Percentiles rank a stretch among this genome's conserved stretches.
Evolutionary conservation across 192 early-diverging fungal species (phyloP).

Genomic region (Coemansia sp.): DNA sequence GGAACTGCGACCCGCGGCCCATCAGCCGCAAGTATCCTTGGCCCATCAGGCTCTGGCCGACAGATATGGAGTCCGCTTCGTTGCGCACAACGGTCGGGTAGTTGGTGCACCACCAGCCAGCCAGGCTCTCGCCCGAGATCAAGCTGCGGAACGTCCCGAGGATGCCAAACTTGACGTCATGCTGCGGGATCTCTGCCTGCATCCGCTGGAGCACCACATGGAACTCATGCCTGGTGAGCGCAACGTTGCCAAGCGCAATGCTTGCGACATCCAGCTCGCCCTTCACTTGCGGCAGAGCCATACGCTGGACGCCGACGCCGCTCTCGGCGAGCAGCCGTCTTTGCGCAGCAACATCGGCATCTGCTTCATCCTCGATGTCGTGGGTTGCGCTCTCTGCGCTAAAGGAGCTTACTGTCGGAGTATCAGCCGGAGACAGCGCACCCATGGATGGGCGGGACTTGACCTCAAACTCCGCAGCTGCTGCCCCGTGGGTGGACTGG

Average conservation of each 20-base stretch:
- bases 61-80: constrained; percentile 61
- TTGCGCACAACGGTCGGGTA: constrained; percentile 58
- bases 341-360: constrained; percentile 31
- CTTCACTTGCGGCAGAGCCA: constrained; percentile 20
- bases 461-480: constrained; percentile 35
- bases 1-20: constrained; percentile 70
- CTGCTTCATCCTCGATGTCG: constrained; percentile 25
- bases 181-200: constrained; percentile 59
- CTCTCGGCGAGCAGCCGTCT: constrained; percentile 25
- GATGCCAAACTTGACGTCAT: constrained; percentile 69
- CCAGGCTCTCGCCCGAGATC: constrained; percentile 67
- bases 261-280: constrained; percentile 48
- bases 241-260: constrained; percentile 58
- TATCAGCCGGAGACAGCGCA: constrained; percentile 8
- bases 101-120: constrained; percentile 71
- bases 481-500: constrained; percentile 9
- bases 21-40: constrained; percentile 66
- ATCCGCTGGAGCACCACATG: constrained; percentile 63
- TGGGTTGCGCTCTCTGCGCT: neutral
- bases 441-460: constrained; percentile 34
- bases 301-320: constrained; percentile 11
- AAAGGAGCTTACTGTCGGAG: neutral
- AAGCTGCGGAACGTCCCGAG: constrained; percentile 64
- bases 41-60: constrained; percentile 68
- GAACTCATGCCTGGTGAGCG: constrained; percentile 62